Conservation (phyloP, 1,139 yeast species). For the Kodamaea anthophila region DNA sequence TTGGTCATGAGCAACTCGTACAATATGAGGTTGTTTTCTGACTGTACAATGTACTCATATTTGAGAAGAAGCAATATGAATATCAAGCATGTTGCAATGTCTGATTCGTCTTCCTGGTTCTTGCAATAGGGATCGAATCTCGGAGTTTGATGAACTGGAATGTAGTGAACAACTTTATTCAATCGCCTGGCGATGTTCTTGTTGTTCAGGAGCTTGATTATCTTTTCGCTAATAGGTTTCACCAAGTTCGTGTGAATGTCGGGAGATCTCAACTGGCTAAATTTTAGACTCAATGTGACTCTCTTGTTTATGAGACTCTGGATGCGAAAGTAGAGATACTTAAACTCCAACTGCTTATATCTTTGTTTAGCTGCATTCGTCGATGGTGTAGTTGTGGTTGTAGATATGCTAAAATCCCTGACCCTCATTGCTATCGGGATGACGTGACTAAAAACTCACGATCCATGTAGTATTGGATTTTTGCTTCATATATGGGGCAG, state of each 20-base stretch:
- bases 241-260: slow-evolving; percentile 46
- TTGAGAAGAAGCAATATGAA: slow-evolving; percentile 32
- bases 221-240: slow-evolving; percentile 40
- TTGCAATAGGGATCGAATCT: slow-evolving; percentile 15
- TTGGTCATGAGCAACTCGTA: slow-evolving; percentile 47
- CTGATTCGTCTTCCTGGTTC: slow-evolving; percentile 7
- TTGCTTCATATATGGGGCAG: background rate
- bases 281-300: slow-evolving; percentile 44
- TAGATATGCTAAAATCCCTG: slow-evolving; percentile 9
- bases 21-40: slow-evolving; percentile 41
- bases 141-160: slow-evolving; percentile 15
- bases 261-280: slow-evolving; percentile 52
- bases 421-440: slow-evolving; percentile 10
- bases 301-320: slow-evolving; percentile 34
- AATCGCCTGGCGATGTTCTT: slow-evolving; percentile 10
- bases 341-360: slow-evolving; percentile 27
- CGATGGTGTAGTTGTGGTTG: slow-evolving; percentile 3
- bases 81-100: slow-evolving; percentile 21
- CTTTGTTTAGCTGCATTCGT: slow-evolving; percentile 7
- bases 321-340: slow-evolving; percentile 32
- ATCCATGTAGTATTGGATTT: too few relatives aligned
- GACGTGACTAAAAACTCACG: too few relatives aligned
- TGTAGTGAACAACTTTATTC: slow-evolving; percentile 7
- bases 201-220: slow-evolving; percentile 20
- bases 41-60: slow-evolving; percentile 45